phyloP scores from a whole-genome alignment of 2,329 filamentous ascomycete species.

The Diaporthe sp. region DNA sequence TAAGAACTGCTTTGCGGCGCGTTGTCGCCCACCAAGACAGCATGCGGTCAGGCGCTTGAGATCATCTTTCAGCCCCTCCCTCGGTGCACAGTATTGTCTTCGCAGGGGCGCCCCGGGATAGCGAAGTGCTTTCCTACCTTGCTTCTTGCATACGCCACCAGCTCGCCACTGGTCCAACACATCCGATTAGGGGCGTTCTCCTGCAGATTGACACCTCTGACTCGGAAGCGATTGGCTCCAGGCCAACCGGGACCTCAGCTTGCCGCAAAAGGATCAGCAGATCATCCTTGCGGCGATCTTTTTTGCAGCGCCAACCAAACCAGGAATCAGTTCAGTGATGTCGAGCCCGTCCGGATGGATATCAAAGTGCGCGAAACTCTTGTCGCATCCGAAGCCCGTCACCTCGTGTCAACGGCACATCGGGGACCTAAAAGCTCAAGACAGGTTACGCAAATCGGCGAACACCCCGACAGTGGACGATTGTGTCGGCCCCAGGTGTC shows the following conservation, averaged over 20 bases:
- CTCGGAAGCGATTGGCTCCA: conserved; percentile 26
- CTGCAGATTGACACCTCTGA: conserved; percentile 33
- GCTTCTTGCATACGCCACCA: conserved; percentile 26
- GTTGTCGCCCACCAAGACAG: conserved; percentile 10
- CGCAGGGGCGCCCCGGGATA: conserved; percentile 19
- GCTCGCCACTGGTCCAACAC: conserved; percentile 26
- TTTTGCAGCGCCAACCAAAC: conserved; percentile 19
- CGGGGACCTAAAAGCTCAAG: conserved; percentile 19
- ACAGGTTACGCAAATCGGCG: conserved; percentile 33
- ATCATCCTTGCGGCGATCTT: conserved; percentile 27
- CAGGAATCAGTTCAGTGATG: conserved; percentile 18
- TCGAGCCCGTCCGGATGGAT: background rate
- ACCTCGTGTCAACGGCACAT: conserved; percentile 18
- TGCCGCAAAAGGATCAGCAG: conserved; percentile 34
- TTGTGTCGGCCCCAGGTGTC: conserved; percentile 18
- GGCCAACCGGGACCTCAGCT: conserved; percentile 31
- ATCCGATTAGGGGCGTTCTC: conserved; percentile 18
- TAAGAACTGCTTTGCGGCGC: background rate
- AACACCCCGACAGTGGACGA: conserved; percentile 18
- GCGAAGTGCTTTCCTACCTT: conserved; percentile 30
- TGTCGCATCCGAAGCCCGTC: background rate
- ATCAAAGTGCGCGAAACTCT: conserved; percentile 6
- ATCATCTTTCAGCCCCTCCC: conserved; percentile 21
- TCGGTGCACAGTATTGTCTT: background rate
- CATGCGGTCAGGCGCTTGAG: conserved; percentile 12